phyloP scores from a whole-genome alignment of 1,284 basidiomycete species.

The Pholiota adiposa region DNA sequence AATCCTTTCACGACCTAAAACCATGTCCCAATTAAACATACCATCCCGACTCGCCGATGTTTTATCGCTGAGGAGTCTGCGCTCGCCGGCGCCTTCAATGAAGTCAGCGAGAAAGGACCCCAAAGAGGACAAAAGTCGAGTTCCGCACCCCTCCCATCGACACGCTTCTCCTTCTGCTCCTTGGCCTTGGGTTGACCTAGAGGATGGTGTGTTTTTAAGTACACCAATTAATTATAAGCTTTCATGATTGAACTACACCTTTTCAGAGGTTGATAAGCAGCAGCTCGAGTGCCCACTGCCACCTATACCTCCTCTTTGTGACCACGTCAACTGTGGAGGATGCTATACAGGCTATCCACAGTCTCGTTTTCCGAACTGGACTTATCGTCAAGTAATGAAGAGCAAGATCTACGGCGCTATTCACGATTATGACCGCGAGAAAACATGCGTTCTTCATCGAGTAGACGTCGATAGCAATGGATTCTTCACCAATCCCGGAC shows the following conservation, averaged over 20 bases:
- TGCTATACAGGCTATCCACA: conserved; percentile 32
- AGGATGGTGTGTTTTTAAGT: conserved; percentile 32
- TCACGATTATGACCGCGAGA: conserved; percentile 18
- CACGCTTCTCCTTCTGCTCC: conserved; percentile 36
- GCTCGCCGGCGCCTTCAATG: conserved; percentile 6
- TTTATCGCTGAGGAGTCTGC: conserved; percentile 3
- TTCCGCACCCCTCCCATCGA: conserved; percentile 31
- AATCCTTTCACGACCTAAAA: conserved; percentile 4
- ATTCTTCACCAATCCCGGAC: conserved; percentile 21
- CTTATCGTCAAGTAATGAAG: conserved; percentile 25
- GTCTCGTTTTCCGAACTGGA: conserved; percentile 33
- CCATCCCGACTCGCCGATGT: conserved; percentile 2
- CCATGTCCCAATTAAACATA: conserved; percentile 7
- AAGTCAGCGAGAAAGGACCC: conserved; percentile 14
- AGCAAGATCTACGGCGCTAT: conserved; percentile 28
- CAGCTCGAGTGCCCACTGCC: conserved; percentile 37
- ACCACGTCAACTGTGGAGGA: conserved; percentile 30
- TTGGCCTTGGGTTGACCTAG: conserved; percentile 43
- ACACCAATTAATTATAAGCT: not conserved
- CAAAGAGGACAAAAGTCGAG: conserved; percentile 21
- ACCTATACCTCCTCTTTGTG: conserved; percentile 42
- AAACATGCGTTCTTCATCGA: conserved; percentile 21
- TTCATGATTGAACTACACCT: not conserved
- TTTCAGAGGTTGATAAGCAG: conserved; percentile 32
- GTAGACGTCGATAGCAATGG: conserved; percentile 28